These are phyloP conservation scores for Sporothrix dimorphospora DNA, from an alignment of 2,329 filamentous ascomycete genomes.

Conservation along the genomic window DNA sequence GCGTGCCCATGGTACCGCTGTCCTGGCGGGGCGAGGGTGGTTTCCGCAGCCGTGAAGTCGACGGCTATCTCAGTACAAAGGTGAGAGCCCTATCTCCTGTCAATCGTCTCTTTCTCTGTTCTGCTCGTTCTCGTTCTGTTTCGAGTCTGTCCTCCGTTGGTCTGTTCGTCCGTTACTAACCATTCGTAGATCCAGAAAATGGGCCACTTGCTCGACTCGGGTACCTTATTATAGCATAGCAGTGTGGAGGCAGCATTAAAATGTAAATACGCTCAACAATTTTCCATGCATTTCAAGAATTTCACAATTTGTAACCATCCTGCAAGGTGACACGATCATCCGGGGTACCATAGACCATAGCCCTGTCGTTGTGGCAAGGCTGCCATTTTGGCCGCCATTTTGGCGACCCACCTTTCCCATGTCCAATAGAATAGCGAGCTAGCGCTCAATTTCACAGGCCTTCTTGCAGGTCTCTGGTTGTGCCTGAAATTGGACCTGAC, in stretches of 20 bases:
- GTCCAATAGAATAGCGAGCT: neutral
- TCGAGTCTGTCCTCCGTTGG: neutral
- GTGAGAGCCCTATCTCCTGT: no score
- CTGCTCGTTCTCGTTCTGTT: no score
- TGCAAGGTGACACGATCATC: no score
- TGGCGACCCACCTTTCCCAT: neutral
- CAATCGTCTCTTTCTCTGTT: no score
- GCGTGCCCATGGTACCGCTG: constrained; percentile 93
- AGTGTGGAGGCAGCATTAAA: neutral
- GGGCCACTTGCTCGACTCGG: constrained; percentile 74
- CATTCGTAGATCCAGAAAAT: constrained; percentile 75
- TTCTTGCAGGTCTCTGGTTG: neutral
- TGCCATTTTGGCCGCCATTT: neutral
- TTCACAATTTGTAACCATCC: no score
- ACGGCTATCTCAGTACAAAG: constrained; percentile 94
- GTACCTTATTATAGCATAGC: constrained; percentile 23
- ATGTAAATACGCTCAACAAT: constrained; percentile 17
- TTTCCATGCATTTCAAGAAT: no score
- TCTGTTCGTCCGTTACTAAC: neutral
- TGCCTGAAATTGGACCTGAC: neutral
- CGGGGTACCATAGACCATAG: no score
- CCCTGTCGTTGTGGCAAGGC: neutral
- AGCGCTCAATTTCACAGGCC: neutral
- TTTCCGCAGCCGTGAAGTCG: constrained; percentile 84
- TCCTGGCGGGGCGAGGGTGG: constrained; percentile 88